Conservation (phyloP, 176 grass and related monocot species). For the Lolium rigidum region DNA sequence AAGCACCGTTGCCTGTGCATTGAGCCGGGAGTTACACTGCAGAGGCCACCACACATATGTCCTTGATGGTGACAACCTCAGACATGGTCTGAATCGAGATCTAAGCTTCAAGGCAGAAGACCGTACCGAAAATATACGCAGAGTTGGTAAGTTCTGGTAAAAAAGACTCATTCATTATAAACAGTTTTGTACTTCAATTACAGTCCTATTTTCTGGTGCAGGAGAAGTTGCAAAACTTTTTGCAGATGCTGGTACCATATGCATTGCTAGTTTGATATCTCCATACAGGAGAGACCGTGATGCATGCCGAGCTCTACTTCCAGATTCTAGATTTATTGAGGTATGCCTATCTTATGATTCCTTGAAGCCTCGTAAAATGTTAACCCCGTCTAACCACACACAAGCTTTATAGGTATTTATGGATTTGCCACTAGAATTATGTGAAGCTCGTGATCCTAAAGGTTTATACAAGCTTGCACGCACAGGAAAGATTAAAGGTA, state of each 20-base stretch:
- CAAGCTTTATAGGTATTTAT: conserved; percentile 80
- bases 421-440: conserved; percentile 87
- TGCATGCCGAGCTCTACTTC: conserved; percentile 78
- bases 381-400: conserved; percentile 10
- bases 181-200: conserved; percentile 17
- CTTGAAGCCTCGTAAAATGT: background rate
- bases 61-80: conserved; percentile 91
- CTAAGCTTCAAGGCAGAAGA: conserved; percentile 86
- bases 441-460: conserved; percentile 96
- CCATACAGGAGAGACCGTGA: conserved; percentile 90
- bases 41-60: conserved; percentile 75
- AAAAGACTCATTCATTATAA: background rate
- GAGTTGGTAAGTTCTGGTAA: conserved; percentile 73
- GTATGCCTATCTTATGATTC: conserved; percentile 50
- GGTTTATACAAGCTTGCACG: conserved; percentile 98
- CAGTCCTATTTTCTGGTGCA: conserved; percentile 45
- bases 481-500: conserved; percentile 96
- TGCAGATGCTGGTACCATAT: conserved; percentile 84
- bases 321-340: conserved; percentile 89
- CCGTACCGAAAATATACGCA: conserved; percentile 83
- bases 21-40: conserved; percentile 72
- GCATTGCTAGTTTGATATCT: conserved; percentile 81
- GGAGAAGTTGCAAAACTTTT: conserved; percentile 98
- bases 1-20: conserved; percentile 87
- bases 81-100: conserved; percentile 83